These are phyloP conservation scores for Hortaea sp. DNA, from an alignment of 2,329 filamentous ascomycete species.

Conservation along the genomic window DNA sequence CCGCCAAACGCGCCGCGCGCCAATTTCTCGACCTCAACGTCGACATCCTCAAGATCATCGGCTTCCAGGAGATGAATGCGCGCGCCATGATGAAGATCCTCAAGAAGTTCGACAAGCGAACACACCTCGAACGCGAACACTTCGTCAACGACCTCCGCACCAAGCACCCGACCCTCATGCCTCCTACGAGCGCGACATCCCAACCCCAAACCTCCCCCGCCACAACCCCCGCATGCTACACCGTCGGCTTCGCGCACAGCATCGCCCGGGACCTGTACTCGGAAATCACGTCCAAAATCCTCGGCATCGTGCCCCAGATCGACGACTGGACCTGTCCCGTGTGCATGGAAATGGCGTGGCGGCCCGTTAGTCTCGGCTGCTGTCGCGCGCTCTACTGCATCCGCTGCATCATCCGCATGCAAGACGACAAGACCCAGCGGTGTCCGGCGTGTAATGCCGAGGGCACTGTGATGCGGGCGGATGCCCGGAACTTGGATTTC, in stretches of 20 bases:
- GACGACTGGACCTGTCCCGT: conserved; percentile 77
- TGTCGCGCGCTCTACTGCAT: conserved; percentile 78
- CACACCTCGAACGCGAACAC: conserved; percentile 50
- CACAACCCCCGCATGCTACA: conserved; percentile 42
- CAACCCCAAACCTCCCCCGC: conserved; percentile 44
- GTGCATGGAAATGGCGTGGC: conserved; percentile 69
- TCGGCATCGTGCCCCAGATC: conserved; percentile 67
- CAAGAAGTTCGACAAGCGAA: conserved; percentile 88
- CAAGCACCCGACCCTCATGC: conserved; percentile 19
- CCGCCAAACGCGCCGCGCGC: conserved; percentile 54
- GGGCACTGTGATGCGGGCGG: conserved; percentile 56
- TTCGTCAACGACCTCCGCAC: conserved; percentile 17
- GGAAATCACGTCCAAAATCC: conserved; percentile 60
- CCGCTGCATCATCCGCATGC: conserved; percentile 70
- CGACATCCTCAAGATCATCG: conserved; percentile 65
- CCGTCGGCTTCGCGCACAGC: conserved; percentile 52
- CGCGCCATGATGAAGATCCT: conserved; percentile 71
- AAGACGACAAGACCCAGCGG: conserved; percentile 53
- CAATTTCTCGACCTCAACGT: conserved; percentile 65
- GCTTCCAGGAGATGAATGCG: conserved; percentile 76
- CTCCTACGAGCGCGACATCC: neutral
- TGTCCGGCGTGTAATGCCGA: conserved; percentile 70
- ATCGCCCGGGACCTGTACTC: conserved; percentile 69
- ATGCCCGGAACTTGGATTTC: conserved; percentile 56
- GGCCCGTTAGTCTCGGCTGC: conserved; percentile 60